Evolutionary conservation across 2,329 filamentous ascomycete genomes (phyloP).

Genomic region (Penicillium thymicola): DNA sequence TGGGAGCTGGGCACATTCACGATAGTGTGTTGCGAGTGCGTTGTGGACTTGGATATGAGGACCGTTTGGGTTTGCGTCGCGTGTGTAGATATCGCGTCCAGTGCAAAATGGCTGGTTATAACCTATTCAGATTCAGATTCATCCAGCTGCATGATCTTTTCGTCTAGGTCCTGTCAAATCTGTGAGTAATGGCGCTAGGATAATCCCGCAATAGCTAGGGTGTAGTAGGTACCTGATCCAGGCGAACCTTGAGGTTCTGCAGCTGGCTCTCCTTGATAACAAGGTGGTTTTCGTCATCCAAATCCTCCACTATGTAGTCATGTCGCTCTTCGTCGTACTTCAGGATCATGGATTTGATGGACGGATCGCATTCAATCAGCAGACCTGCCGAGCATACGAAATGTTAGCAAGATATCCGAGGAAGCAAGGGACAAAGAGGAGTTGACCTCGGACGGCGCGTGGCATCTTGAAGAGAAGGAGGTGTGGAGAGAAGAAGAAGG

Average conservation of each 20-base stretch:
- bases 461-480: slow-evolving; percentile 31
- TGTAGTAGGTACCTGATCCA: slow-evolving; percentile 37
- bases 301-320: slow-evolving; percentile 48
- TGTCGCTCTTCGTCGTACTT: slow-evolving; percentile 48
- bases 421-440: neutral
- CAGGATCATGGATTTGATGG: slow-evolving; percentile 49
- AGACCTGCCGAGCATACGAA: slow-evolving; percentile 32
- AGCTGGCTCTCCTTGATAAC: slow-evolving; percentile 49
- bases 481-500: neutral
- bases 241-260: slow-evolving; percentile 39
- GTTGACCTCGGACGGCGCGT: slow-evolving; percentile 41
- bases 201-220: neutral
- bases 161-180: slow-evolving; percentile 43
- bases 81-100: neutral
- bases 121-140: slow-evolving; percentile 44
- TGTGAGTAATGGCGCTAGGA: neutral
- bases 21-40: neutral
- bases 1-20: neutral
- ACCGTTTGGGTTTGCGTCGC: neutral
- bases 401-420: neutral
- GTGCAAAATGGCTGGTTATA: neutral
- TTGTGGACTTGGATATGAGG: neutral
- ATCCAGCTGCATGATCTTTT: slow-evolving; percentile 47
- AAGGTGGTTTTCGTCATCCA: slow-evolving; percentile 46
- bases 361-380: slow-evolving; percentile 48